Conservation (phyloP, 2,329 filamentous ascomycete genomes). For the Xylariaceae sp. region DNA sequence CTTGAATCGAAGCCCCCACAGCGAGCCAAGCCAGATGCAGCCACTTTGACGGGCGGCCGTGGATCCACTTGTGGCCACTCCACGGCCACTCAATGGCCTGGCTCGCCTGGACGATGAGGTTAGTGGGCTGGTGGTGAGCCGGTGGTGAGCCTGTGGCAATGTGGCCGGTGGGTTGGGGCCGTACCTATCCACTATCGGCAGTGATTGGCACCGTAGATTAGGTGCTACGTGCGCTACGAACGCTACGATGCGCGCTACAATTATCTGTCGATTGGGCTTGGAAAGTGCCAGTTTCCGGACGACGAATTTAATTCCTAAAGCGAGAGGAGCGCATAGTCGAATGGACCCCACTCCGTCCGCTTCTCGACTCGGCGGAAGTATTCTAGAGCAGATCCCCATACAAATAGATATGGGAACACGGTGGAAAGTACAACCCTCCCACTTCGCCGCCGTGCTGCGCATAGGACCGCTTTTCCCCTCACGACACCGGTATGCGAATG, state of each 20-base stretch:
- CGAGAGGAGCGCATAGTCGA: neutral
- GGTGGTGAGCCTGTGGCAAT: neutral
- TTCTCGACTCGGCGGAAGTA: too few species aligned
- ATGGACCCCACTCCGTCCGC: too few species aligned
- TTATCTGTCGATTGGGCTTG: too few species aligned
- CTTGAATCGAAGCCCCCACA: neutral
- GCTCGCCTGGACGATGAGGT: neutral
- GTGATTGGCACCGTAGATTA: neutral
- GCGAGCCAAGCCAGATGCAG: neutral
- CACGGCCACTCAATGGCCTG: neutral
- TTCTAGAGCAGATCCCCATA: too few species aligned
- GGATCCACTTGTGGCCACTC: neutral
- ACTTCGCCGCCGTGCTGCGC: too few species aligned
- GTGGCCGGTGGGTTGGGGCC: neutral
- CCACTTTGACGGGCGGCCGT: neutral
- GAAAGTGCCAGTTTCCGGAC: neutral
- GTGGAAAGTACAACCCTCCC: too few species aligned
- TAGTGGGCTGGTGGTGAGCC: neutral
- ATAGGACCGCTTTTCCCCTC: too few species aligned
- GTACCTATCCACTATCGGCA: neutral
- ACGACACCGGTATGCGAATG: too few species aligned
- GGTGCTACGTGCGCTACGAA: neutral
- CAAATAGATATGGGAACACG: too few species aligned
- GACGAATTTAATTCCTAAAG: neutral
- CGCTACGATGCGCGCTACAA: neutral